Conservation (phyloP, 768 basidiomycete genomes). For the Calocera cornea region DNA sequence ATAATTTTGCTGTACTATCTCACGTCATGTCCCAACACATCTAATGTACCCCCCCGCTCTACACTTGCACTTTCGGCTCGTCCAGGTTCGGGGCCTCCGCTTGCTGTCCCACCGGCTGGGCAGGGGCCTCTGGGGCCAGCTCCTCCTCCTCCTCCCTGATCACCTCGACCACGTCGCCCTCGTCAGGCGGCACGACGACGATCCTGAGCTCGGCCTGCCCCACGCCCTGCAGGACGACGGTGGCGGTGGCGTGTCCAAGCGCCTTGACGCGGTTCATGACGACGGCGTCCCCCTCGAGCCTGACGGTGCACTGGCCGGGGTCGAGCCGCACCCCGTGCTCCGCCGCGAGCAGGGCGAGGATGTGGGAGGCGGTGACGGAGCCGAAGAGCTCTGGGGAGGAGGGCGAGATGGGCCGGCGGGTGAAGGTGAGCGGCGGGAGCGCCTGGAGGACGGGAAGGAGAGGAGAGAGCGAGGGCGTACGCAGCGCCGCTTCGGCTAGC, state of each 20-base stretch:
- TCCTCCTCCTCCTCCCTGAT: not conserved
- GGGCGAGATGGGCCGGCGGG: not conserved
- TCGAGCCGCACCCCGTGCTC: not conserved
- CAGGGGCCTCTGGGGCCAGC: not conserved
- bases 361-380: not conserved
- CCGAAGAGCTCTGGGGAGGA: not conserved
- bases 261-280: not conserved
- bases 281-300: not conserved
- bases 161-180: not conserved
- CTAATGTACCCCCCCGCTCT: not conserved
- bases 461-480: not conserved
- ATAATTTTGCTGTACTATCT: not conserved
- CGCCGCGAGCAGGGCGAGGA: not conserved
- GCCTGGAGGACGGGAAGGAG: slow-evolving; percentile 3
- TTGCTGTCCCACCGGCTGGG: not conserved
- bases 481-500: not conserved
- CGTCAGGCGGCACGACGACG: not conserved
- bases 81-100: too few species aligned
- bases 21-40: too few species aligned
- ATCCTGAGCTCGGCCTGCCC: not conserved
- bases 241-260: not conserved
- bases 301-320: not conserved
- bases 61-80: too few species aligned
- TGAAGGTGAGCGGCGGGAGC: not conserved
- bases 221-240: not conserved